Percentiles rank a stretch among this genome's conserved stretches.
Evolutionary conservation across 2,329 filamentous ascomycete genomes (phyloP).

Genomic region (Xylaria sp.): DNA sequence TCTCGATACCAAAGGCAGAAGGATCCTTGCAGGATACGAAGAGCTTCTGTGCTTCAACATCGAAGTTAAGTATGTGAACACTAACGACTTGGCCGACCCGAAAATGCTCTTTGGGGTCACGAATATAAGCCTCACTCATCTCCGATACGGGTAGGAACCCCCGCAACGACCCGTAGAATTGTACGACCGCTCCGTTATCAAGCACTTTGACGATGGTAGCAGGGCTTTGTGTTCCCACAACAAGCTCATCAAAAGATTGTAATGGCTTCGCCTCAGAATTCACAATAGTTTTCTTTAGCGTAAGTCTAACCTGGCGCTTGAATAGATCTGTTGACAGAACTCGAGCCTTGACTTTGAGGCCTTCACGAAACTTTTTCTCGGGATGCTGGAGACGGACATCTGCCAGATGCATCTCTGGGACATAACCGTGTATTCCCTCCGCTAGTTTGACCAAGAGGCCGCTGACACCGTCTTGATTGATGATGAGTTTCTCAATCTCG

Average conservation of each 20-base stretch:
- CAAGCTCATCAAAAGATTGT: conserved; percentile 78
- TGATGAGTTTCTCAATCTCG: conserved; percentile 83
- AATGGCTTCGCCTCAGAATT: conserved; percentile 87
- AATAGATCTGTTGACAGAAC: conserved; percentile 82
- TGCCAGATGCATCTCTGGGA: conserved; percentile 87
- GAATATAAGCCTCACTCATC: conserved; percentile 98
- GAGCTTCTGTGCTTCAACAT: conserved; percentile 75
- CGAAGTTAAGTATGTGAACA: conserved; percentile 85
- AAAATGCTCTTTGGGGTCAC: conserved; percentile 90
- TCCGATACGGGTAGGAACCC: conserved; percentile 93
- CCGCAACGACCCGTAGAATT: conserved; percentile 86
- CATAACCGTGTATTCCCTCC: conserved; percentile 88
- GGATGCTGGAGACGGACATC: conserved; percentile 90
- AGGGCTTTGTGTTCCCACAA: conserved; percentile 79
- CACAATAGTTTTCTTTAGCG: conserved; percentile 92
- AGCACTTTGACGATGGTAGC: conserved; percentile 89
- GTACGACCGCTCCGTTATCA: conserved; percentile 82
- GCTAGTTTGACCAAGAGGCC: conserved; percentile 86
- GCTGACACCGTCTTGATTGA: conserved; percentile 79
- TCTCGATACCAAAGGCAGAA: conserved; percentile 76
- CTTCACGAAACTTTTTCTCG: conserved; percentile 94
- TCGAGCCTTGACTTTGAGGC: conserved; percentile 82
- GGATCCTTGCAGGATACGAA: conserved; percentile 95
- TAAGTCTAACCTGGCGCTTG: conserved; percentile 84
- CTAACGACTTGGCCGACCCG: conserved; percentile 89